A percentile compares a stretch with the other conserved stretches of the same genome.
phyloP scores from a whole-genome alignment of 345 rosid genomes.

The Eucalyptus sp. region DNA sequence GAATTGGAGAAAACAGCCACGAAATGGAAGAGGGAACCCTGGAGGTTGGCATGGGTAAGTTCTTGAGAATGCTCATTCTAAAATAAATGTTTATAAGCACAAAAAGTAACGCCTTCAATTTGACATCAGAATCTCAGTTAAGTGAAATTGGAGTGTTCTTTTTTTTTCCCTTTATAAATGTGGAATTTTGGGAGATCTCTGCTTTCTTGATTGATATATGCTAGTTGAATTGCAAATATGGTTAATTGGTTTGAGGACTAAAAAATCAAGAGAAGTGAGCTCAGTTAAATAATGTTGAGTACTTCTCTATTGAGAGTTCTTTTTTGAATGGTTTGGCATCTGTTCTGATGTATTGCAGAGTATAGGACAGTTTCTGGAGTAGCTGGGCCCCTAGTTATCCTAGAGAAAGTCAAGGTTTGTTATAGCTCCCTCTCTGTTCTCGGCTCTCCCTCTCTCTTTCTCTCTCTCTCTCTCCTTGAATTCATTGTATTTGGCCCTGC shows the following conservation, averaged over 20 bases:
- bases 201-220: background rate
- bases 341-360: constrained; percentile 27
- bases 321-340: background rate
- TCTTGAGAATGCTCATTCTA: background rate
- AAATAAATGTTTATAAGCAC: background rate
- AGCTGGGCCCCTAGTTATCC: constrained; percentile 94
- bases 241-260: background rate
- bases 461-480: background rate
- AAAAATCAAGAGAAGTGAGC: background rate
- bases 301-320: background rate
- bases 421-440: background rate
- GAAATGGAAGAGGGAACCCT: constrained; percentile 63
- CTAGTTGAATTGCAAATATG: background rate
- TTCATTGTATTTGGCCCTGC: background rate
- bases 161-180: background rate
- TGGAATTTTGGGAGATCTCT: background rate
- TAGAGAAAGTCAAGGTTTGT: constrained; percentile 89
- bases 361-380: constrained; percentile 97
- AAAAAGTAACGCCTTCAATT: background rate
- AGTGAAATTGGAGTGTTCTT: background rate
- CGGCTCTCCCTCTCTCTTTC: background rate
- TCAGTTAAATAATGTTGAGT: background rate
- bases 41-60: constrained; percentile 88
- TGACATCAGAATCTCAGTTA: background rate
- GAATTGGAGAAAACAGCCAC: constrained; percentile 29